Evolutionary conservation across 2,329 filamentous ascomycete genomes (phyloP), one percentile per base, ranked within the genome.

Genomic region (Talaromyces piceae): DNA sequence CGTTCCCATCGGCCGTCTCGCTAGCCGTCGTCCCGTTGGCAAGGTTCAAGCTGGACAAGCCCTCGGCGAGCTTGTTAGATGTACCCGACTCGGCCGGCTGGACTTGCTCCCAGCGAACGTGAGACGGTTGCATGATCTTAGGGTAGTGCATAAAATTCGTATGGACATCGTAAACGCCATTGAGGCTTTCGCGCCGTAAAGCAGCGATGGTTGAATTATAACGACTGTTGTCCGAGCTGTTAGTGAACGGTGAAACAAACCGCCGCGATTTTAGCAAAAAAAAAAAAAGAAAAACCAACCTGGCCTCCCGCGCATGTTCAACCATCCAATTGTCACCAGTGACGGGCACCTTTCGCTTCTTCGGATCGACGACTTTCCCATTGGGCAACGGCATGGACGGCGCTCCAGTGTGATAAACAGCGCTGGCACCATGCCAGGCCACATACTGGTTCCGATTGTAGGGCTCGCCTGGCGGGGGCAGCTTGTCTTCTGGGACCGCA

Each of bases 371-470:
- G 28, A 74, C 77, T 69, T 94, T 95, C 52, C 87, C 86, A 54
- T 77, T 83, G 27, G 82, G 83, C 52, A 85, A 75, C 2, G 89
- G 88, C n/a, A 88, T 82, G 20, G 85, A 83, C 1, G 89, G 88
- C 1, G 79, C 81, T 51, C 83, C 84, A 11, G 87, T 89, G 66
- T 97, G 90, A 67, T 98, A 98, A 22, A 98, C 93, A 33, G 88
- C 85, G 67, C 91, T 97, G 45, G 93, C 93, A 46, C 93, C 93
- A 67, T 95, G 91, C 93, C 93, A 98, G 25, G 93, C 93, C 25
- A 98, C 93, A 64, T 96, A 98, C 67, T 96, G 91, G 65, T 98
- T 98, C 73, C 91, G 90, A 76, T 98, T 96, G 77, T 98, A 98
- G n/a, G 84, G 78, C 65, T 94, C 86, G 33, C 86, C 87, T n/a